These are phyloP conservation scores for Fraxinus quadrangulata DNA, from an alignment of 257 asterid species.

Conservation along the genomic window DNA sequence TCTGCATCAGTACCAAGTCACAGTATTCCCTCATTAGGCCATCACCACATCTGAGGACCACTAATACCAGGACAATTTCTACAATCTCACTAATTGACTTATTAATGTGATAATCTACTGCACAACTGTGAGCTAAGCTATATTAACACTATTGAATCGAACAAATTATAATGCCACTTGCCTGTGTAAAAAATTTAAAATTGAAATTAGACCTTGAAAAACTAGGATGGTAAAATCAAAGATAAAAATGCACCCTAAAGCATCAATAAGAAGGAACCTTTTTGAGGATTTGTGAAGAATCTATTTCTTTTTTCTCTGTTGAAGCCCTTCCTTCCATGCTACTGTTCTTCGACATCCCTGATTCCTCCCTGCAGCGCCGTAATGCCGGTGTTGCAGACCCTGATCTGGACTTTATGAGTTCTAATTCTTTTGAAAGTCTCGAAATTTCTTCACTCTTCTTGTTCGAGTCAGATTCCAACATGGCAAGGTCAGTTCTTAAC, in stretches of 20 bases:
- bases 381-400: slow-evolving; percentile 41
- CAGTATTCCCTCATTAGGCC: no score
- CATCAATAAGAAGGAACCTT: slow-evolving; percentile 42
- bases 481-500: slow-evolving; percentile 41
- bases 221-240: background rate
- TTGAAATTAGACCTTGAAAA: background rate
- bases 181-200: background rate
- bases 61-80: background rate
- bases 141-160: background rate
- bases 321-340: slow-evolving; percentile 22
- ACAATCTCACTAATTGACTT: background rate
- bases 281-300: slow-evolving; percentile 36
- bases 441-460: slow-evolving; percentile 53
- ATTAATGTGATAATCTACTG: background rate
- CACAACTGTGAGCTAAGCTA: background rate
- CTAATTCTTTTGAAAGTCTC: slow-evolving; percentile 50
- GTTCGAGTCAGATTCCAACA: slow-evolving; percentile 49
- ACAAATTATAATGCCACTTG: background rate
- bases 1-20: background rate
- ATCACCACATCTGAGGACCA: no score
- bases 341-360: slow-evolving; percentile 31
- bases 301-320: slow-evolving; percentile 38
- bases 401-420: slow-evolving; percentile 43
- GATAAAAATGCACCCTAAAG: slow-evolving; percentile 1
- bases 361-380: slow-evolving; percentile 38